Percentiles rank a stretch among this genome's conserved stretches.
These are phyloP conservation scores for Daldinia bambusicola DNA, from an alignment of 495 filamentous ascomycete species.

Conservation along the genomic window DNA sequence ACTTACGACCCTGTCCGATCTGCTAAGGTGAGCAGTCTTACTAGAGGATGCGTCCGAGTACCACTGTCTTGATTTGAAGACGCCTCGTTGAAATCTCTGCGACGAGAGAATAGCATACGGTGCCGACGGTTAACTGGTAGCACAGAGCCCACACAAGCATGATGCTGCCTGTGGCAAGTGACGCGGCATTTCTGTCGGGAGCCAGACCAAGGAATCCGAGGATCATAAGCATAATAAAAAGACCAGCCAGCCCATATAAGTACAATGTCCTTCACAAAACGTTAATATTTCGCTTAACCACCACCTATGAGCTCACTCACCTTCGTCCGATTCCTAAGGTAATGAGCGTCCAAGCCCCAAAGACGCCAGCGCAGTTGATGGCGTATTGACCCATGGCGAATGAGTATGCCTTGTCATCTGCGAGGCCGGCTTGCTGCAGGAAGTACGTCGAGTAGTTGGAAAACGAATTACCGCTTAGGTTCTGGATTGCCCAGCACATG, in stretches of 20 bases:
- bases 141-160: conserved; percentile 78
- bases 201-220: conserved; percentile 80
- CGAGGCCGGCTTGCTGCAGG: conserved; percentile 75
- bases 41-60: conserved; percentile 72
- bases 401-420: conserved; percentile 66
- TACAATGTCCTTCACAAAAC: conserved; percentile 62
- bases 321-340: conserved; percentile 73
- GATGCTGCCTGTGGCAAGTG: conserved; percentile 75
- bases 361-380: conserved; percentile 78
- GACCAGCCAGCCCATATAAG: conserved; percentile 71
- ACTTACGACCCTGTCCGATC: neutral
- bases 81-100: conserved; percentile 77
- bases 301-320: conserved; percentile 15
- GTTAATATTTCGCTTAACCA: conserved; percentile 20
- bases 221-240: conserved; percentile 73
- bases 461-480: conserved; percentile 80
- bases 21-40: conserved; percentile 36
- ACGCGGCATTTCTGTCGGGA: conserved; percentile 62
- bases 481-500: conserved; percentile 87
- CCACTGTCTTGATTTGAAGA: conserved; percentile 81
- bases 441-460: conserved; percentile 85
- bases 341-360: conserved; percentile 81
- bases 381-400: conserved; percentile 80
- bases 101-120: conserved; percentile 81
- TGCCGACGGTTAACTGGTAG: conserved; percentile 81